Evolutionary conservation across 352 stramenopile species (phyloP).

Genomic region (Aphanomyces cochlioides): DNA sequence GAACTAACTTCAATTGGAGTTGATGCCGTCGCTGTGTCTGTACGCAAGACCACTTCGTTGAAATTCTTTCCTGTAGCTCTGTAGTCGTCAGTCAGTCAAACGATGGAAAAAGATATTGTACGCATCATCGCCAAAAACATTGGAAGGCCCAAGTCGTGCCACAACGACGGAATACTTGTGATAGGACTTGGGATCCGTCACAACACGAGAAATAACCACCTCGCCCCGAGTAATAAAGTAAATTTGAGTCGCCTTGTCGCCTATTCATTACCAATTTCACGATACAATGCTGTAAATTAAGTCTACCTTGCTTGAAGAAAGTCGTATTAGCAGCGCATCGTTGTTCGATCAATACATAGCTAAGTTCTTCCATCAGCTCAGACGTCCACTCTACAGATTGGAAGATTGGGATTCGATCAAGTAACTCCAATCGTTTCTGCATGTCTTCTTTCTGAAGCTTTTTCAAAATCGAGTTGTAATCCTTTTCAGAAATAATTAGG

Average conservation of each 20-base stretch:
- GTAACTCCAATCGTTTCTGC: constrained; percentile 46
- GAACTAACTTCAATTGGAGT: constrained; percentile 52
- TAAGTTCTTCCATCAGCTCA: constrained; percentile 67
- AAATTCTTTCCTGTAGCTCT: constrained; percentile 61
- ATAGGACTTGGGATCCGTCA: constrained; percentile 41
- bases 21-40: constrained; percentile 57
- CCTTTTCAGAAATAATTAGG: constrained; percentile 66
- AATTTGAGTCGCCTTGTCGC: constrained; percentile 55
- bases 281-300: too few relatives aligned
- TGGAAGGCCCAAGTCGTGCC: constrained; percentile 53
- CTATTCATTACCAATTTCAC: background rate
- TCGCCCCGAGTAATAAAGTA: constrained; percentile 74
- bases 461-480: constrained; percentile 67
- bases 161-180: constrained; percentile 47
- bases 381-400: constrained; percentile 69
- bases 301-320: constrained; percentile 46
- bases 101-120: constrained; percentile 36
- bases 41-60: constrained; percentile 58
- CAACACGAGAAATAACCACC: constrained; percentile 49
- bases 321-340: constrained; percentile 44
- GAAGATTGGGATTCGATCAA: constrained; percentile 68
- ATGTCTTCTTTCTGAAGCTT: constrained; percentile 72
- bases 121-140: constrained; percentile 65
- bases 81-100: constrained; percentile 7
- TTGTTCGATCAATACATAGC: constrained; percentile 64